These are phyloP conservation scores for Zizania palustris DNA, from an alignment of 202 grass and related monocot genomes.

Conservation along the genomic window DNA sequence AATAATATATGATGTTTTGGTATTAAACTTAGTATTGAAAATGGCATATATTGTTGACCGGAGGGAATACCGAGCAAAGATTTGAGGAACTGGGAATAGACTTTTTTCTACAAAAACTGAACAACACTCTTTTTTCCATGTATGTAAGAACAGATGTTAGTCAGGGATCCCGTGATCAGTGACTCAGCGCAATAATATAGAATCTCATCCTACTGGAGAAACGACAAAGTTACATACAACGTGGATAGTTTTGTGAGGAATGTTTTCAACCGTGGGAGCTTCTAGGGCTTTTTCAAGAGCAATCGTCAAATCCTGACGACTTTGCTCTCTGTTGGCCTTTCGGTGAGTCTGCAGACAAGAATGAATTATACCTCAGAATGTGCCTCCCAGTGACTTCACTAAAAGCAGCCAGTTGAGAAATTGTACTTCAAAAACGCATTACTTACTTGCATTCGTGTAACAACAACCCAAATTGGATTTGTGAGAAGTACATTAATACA, in stretches of 20 bases:
- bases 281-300: constrained; percentile 47
- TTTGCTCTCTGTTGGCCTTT: constrained; percentile 59
- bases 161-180: background rate
- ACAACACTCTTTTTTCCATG: background rate
- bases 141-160: background rate
- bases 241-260: constrained; percentile 66
- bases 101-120: background rate
- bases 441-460: constrained; percentile 89
- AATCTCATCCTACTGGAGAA: constrained; percentile 17
- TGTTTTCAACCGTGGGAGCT: constrained; percentile 54
- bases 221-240: constrained; percentile 51
- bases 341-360: constrained; percentile 69
- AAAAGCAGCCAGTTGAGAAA: constrained; percentile 16
- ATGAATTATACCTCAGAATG: constrained; percentile 21
- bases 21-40: too few species aligned
- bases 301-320: constrained; percentile 47
- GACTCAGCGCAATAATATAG: background rate
- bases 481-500: constrained; percentile 93
- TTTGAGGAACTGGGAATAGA: too few species aligned
- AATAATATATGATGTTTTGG: too few species aligned
- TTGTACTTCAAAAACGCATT: background rate
- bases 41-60: too few species aligned
- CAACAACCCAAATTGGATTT: constrained; percentile 92
- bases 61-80: background rate
- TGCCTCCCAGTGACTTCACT: background rate